A percentile compares a stretch with the other conserved stretches of the same genome.
These are phyloP conservation scores for Aspergillus tamarii DNA, from an alignment of 2,329 filamentous ascomycete genomes.

Conservation along the genomic window DNA sequence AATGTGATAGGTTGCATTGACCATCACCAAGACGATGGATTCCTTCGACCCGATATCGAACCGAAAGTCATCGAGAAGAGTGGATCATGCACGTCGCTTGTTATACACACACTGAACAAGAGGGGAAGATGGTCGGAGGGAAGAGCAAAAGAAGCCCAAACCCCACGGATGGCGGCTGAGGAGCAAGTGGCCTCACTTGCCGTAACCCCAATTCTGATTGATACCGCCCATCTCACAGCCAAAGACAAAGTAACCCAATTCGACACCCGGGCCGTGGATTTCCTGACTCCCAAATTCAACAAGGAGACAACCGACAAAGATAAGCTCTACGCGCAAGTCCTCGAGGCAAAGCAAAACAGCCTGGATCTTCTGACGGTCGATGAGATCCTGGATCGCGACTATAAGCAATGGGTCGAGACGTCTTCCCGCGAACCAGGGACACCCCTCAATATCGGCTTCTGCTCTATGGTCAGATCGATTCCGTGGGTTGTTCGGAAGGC, in stretches of 20 bases:
- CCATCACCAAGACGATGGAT: constrained; percentile 63
- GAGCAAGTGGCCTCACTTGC: constrained; percentile 43
- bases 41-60: constrained; percentile 50
- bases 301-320: constrained; percentile 17
- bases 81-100: constrained; percentile 63
- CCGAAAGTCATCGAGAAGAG: constrained; percentile 58
- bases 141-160: constrained; percentile 27
- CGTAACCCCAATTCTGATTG: constrained; percentile 47
- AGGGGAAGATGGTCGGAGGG: constrained; percentile 43
- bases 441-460: constrained; percentile 57
- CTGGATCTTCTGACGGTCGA: constrained; percentile 55
- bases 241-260: constrained; percentile 52
- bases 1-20: constrained; percentile 61
- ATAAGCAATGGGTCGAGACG: constrained; percentile 62
- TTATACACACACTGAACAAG: constrained; percentile 55
- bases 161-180: constrained; percentile 43
- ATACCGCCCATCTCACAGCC: constrained; percentile 49
- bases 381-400: constrained; percentile 65
- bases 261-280: constrained; percentile 19
- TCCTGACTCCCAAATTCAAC: constrained; percentile 4
- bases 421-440: constrained; percentile 29
- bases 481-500: constrained; percentile 58
- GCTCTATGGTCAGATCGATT: constrained; percentile 60
- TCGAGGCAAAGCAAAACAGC: constrained; percentile 58
- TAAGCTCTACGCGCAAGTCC: constrained; percentile 55